phyloP scores from a whole-genome alignment of 768 basidiomycete species.

The Lanmaoa pseudosensibilis region DNA sequence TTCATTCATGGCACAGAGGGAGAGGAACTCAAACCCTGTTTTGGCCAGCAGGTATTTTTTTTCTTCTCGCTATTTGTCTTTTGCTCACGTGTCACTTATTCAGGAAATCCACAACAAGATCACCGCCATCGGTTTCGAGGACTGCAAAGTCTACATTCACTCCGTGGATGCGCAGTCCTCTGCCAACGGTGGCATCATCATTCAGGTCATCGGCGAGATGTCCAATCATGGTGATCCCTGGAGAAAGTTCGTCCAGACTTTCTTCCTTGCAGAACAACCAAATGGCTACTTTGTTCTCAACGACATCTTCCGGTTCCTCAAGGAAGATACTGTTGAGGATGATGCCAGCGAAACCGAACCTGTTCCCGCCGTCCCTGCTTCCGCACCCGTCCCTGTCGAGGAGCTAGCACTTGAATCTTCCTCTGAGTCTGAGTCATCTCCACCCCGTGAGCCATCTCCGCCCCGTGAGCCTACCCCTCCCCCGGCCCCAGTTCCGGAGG shows the following conservation, averaged over 20 bases:
- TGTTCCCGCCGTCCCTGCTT: conserved; percentile 31
- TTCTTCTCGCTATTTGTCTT: conserved; percentile 2
- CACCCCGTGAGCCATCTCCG: conserved; percentile 27
- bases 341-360: conserved; percentile 54
- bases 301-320: conserved; percentile 99
- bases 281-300: conserved; percentile 99
- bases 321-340: conserved; percentile 90
- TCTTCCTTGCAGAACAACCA: conserved; percentile 99
- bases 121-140: conserved; percentile 87
- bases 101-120: conserved; percentile 99
- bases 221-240: conserved; percentile 88
- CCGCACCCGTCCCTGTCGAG: conserved; percentile 38
- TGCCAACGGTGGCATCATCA: conserved; percentile 93
- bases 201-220: conserved; percentile 99
- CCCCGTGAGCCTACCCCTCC: conserved; percentile 31
- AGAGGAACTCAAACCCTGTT: conserved; percentile 86
- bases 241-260: conserved; percentile 99
- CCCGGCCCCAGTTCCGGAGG: conserved; percentile 32
- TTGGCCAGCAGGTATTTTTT: conserved; percentile 82
- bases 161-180: conserved; percentile 98
- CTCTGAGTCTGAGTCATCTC: conserved; percentile 23
- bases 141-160: conserved; percentile 99
- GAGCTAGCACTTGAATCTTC: conserved; percentile 34
- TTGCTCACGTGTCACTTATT: conserved; percentile 4
- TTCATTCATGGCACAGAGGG: conserved; percentile 98